Percentiles rank a stretch among this genome's conserved stretches.
phyloP scores from a whole-genome alignment of 257 asterid genomes.

The Ligustrum vulgare region DNA sequence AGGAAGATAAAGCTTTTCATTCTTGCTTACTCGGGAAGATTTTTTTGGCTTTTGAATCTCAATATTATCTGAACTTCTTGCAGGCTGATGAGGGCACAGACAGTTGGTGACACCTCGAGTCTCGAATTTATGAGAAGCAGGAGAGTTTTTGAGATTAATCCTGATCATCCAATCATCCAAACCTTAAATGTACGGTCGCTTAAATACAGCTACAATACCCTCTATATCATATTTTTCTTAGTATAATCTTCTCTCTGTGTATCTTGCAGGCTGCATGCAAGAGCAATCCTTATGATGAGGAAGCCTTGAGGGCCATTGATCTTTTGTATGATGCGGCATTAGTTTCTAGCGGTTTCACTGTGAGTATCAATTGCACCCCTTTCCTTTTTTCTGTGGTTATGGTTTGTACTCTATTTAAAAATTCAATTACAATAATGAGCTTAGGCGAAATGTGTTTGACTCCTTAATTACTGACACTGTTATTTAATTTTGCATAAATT shows the following conservation, averaged over 20 bases:
- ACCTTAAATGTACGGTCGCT: constrained; percentile 57
- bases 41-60: constrained; percentile 4
- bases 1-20: constrained; percentile 44
- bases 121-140: constrained; percentile 86
- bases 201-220: background rate
- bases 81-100: constrained; percentile 96
- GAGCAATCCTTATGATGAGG: constrained; percentile 76
- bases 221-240: background rate
- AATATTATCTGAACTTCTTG: constrained; percentile 27
- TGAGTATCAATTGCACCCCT: constrained; percentile 32
- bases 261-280: constrained; percentile 72
- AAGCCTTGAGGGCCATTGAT: constrained; percentile 91
- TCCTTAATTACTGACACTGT: background rate
- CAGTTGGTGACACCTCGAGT: constrained; percentile 70
- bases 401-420: background rate
- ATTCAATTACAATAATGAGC: background rate
- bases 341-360: constrained; percentile 94
- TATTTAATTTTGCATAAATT: background rate
- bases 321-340: constrained; percentile 87
- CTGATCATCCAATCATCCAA: constrained; percentile 83
- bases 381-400: background rate
- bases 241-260: background rate
- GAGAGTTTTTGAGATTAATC: constrained; percentile 94
- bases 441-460: background rate
- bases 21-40: background rate